Conservation (phyloP, 2,329 filamentous ascomycete species). For the Fusarium tanahbumbuense region DNA sequence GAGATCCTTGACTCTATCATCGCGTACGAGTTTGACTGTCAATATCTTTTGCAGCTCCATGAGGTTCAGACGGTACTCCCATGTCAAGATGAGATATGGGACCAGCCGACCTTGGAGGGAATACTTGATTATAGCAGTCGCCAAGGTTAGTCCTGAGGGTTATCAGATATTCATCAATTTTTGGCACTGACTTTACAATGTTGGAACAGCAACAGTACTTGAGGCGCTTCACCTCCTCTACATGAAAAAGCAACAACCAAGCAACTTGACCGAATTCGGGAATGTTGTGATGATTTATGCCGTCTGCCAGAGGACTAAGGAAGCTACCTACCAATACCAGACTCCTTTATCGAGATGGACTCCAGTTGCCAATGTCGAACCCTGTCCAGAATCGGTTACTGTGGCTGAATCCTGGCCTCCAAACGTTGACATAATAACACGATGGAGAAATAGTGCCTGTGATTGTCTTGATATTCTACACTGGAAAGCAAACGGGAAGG, state of each 20-base stretch:
- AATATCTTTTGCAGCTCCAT: constrained; percentile 15
- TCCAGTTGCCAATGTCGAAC: constrained; percentile 28
- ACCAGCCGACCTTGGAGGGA: neutral
- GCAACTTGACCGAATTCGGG: constrained; percentile 34
- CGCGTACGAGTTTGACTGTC: constrained; percentile 16
- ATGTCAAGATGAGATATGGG: constrained; percentile 12
- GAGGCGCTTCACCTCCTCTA: constrained; percentile 33
- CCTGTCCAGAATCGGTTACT: constrained; percentile 4
- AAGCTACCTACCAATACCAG: constrained; percentile 23
- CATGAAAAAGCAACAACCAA: constrained; percentile 32
- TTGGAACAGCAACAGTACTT: constrained; percentile 7
- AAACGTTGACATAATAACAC: constrained; percentile 21
- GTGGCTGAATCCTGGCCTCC: constrained; percentile 32
- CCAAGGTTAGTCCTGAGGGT: neutral
- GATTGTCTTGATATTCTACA: constrained; percentile 37
- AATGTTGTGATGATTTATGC: constrained; percentile 29
- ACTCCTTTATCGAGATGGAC: constrained; percentile 24
- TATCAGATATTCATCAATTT: too few species aligned
- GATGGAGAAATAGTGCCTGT: constrained; percentile 38
- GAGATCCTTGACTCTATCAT: constrained; percentile 21
- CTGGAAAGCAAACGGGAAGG: constrained; percentile 34
- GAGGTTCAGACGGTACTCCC: constrained; percentile 14
- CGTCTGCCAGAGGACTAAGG: constrained; percentile 19
- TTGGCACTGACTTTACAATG: neutral
- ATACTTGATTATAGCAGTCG: neutral